Conservation (phyloP, 2,329 filamentous ascomycete species). For the Xylaria polymorpha region DNA sequence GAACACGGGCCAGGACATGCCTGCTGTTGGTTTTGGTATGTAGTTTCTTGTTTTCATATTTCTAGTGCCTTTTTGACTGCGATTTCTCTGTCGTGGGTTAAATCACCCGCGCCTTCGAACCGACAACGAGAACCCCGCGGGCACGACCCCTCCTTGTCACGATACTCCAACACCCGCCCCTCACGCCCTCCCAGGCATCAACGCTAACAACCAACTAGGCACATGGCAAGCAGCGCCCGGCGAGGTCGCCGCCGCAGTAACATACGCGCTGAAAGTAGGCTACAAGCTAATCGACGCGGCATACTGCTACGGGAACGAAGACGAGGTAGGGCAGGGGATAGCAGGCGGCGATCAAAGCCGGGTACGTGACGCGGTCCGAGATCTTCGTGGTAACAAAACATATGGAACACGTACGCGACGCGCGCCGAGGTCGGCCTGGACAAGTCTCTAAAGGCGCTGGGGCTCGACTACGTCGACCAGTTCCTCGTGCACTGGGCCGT, state of each 20-base stretch:
- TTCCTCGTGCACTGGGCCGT: constrained; percentile 88
- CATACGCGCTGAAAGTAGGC: constrained; percentile 66
- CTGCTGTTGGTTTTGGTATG: constrained; percentile 71
- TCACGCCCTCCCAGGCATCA: background rate
- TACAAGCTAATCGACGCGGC: constrained; percentile 76
- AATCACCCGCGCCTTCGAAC: background rate
- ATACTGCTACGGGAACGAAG: constrained; percentile 84
- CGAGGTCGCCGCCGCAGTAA: constrained; percentile 68
- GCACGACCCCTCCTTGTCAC: constrained; percentile 8
- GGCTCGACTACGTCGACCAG: constrained; percentile 84
- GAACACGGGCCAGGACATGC: constrained; percentile 72
- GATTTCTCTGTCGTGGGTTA: background rate
- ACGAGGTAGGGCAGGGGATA: constrained; percentile 83
- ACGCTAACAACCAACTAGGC: constrained; percentile 51
- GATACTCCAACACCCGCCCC: background rate
- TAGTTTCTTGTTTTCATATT: background rate
- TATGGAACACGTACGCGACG: constrained; percentile 84
- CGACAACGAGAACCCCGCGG: constrained; percentile 14
- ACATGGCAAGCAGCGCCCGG: constrained; percentile 73
- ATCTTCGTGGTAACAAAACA: constrained; percentile 87
- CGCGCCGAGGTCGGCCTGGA: constrained; percentile 76
- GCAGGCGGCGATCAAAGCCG: constrained; percentile 76
- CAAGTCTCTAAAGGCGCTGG: constrained; percentile 77
- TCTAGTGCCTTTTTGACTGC: background rate
- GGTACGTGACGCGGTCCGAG: constrained; percentile 78